These are phyloP conservation scores for Hypoxylon sp. DNA, from an alignment of 2,329 filamentous ascomycete genomes.

Conservation along the genomic window DNA sequence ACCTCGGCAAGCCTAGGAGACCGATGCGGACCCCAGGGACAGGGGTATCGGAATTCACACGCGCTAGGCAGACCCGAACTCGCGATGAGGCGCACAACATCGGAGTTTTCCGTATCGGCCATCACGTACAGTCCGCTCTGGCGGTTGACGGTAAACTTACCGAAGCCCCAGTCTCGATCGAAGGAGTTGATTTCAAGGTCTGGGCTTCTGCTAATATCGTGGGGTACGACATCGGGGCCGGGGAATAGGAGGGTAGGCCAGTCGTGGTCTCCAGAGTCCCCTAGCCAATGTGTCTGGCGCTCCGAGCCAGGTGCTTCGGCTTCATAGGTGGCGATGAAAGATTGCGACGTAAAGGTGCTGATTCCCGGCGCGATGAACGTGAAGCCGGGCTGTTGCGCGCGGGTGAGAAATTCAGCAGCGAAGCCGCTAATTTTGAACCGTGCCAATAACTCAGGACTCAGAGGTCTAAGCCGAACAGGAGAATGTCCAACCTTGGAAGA, in stretches of 20 bases:
- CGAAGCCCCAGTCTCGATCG: constrained; percentile 15
- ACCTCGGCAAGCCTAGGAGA: constrained; percentile 18
- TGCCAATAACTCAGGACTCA: background rate
- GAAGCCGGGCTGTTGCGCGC: background rate
- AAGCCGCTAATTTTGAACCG: background rate
- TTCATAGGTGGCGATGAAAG: background rate
- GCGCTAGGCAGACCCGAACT: constrained; percentile 12
- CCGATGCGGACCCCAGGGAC: constrained; percentile 14
- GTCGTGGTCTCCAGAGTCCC: background rate
- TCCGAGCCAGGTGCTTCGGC: background rate
- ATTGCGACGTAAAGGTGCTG: background rate
- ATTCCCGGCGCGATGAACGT: background rate
- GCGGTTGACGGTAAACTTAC: constrained; percentile 22
- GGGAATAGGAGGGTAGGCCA: constrained; percentile 22
- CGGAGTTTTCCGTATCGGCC: constrained; percentile 15
- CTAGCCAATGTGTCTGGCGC: background rate
- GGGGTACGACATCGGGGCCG: background rate
- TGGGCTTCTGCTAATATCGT: constrained; percentile 3
- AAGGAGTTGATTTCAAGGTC: constrained; percentile 15
- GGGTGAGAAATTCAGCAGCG: background rate
- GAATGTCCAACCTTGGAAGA: background rate
- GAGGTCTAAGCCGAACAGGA: background rate
- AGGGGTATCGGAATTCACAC: constrained; percentile 21
- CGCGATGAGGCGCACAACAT: constrained; percentile 15
- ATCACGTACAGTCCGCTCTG: constrained; percentile 10